Evolutionary conservation across 306 rosid genomes (phyloP).

Genomic region (Gastrolobium bilobum): DNA sequence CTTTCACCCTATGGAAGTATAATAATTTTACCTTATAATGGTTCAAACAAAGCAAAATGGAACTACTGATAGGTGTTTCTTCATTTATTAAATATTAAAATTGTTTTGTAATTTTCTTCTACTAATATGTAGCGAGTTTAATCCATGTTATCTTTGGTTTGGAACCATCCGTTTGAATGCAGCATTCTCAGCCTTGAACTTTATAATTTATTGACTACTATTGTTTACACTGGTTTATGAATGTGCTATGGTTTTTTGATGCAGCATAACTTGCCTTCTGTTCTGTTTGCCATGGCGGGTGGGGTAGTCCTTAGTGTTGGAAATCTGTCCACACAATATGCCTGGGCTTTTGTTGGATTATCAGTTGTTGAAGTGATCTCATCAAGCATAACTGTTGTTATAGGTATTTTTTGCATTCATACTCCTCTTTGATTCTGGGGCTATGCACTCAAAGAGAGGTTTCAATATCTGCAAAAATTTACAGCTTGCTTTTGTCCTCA

Average conservation of each 20-base stretch:
- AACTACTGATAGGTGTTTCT: not conserved
- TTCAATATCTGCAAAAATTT: slow-evolving; percentile 17
- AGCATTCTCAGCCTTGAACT: slow-evolving; percentile 59
- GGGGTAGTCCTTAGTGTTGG: slow-evolving; percentile 87
- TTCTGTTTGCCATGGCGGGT: slow-evolving; percentile 88
- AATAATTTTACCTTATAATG: not conserved
- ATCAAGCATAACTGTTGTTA: slow-evolving; percentile 83
- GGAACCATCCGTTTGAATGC: slow-evolving; percentile 19
- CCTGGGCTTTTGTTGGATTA: slow-evolving; percentile 91
- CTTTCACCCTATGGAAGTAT: not conserved
- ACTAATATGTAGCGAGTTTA: not conserved
- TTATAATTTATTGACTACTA: slow-evolving; percentile 47
- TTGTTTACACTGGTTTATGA: slow-evolving; percentile 23
- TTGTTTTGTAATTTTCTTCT: not conserved
- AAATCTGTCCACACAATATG: slow-evolving; percentile 85
- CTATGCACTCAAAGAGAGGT: not conserved
- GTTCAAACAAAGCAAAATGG: slow-evolving; percentile 10
- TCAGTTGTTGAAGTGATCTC: slow-evolving; percentile 88
- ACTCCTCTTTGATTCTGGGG: not conserved
- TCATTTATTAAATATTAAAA: not conserved
- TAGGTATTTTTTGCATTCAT: slow-evolving; percentile 59
- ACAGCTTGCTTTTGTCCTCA: slow-evolving; percentile 21
- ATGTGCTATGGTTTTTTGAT: slow-evolving; percentile 35
- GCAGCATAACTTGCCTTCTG: slow-evolving; percentile 89
- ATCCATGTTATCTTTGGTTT: slow-evolving; percentile 23